Evolutionary conservation across 2,329 filamentous ascomycete genomes (phyloP).

Genomic region (Coccinonectria pachysandricola): DNA sequence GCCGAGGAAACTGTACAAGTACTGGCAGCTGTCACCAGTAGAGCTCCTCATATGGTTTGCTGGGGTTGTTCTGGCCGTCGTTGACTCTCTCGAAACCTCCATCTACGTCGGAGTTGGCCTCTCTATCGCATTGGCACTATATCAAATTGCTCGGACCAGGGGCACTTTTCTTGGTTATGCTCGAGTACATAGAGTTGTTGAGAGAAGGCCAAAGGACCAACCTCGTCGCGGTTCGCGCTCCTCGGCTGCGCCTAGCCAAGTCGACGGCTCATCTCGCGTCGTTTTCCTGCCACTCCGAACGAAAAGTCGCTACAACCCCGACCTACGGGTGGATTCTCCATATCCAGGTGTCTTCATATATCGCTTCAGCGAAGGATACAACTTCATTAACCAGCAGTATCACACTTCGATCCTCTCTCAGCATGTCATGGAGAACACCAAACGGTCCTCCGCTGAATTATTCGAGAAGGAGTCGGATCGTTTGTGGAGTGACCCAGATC

Average conservation of each 20-base stretch:
- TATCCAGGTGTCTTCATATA: constrained; percentile 43
- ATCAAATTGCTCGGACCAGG: constrained; percentile 35
- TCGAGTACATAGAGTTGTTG: constrained; percentile 9
- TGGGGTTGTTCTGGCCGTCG: constrained; percentile 51
- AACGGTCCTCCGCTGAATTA: constrained; percentile 27
- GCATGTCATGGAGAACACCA: constrained; percentile 30
- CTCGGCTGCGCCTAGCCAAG: constrained; percentile 1
- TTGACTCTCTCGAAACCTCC: constrained; percentile 38
- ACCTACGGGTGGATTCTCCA: constrained; percentile 30
- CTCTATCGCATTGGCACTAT: constrained; percentile 32
- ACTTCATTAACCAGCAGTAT: constrained; percentile 40
- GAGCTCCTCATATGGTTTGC: constrained; percentile 67
- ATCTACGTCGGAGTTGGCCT: constrained; percentile 38
- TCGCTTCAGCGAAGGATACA: constrained; percentile 40
- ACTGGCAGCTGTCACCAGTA: constrained; percentile 65
- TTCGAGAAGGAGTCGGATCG: constrained; percentile 31
- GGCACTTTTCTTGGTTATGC: constrained; percentile 36
- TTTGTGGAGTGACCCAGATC: constrained; percentile 45
- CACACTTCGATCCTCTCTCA: constrained; percentile 33
- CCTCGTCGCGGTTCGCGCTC: neutral
- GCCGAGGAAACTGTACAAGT: constrained; percentile 64
- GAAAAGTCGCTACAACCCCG: constrained; percentile 34
- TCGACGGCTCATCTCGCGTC: constrained; percentile 14
- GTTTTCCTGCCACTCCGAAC: constrained; percentile 32
- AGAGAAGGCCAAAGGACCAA: neutral